Percentiles rank a stretch among this genome's conserved stretches.
Conservation (phyloP, 2,329 filamentous ascomycete genomes). For the Fusarium illudens region DNA sequence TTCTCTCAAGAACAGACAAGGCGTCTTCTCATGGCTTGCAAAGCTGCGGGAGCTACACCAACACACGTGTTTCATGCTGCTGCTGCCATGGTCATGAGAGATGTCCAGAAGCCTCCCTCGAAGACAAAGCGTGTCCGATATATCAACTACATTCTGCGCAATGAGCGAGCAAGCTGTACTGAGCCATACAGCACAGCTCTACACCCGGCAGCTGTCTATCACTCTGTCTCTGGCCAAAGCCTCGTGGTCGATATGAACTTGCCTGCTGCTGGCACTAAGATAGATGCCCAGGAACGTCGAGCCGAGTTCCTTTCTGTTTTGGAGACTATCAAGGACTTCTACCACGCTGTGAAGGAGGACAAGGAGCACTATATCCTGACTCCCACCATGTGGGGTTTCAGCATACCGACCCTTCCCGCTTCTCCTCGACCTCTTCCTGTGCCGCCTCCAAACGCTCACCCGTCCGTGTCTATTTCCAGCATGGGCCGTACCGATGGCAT, state of each 20-base stretch:
- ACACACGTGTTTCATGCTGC: slow-evolving; percentile 48
- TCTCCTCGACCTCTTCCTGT: slow-evolving; percentile 27
- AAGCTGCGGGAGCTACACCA: slow-evolving; percentile 33
- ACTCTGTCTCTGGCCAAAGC: slow-evolving; percentile 43
- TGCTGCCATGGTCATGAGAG: slow-evolving; percentile 42
- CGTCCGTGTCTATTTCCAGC: slow-evolving; percentile 47
- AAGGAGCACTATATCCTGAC: slow-evolving; percentile 42
- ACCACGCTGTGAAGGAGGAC: slow-evolving; percentile 43
- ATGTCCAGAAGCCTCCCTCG: slow-evolving; percentile 24
- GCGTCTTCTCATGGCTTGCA: slow-evolving; percentile 30
- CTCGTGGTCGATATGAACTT: slow-evolving; percentile 41
- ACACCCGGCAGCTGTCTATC: slow-evolving; percentile 44
- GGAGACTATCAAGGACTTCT: slow-evolving; percentile 40
- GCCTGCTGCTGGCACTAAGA: rapidly evolving
- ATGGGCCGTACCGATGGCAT: slow-evolving; percentile 49
- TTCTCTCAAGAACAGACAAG: slow-evolving; percentile 28
- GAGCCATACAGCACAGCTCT: slow-evolving; percentile 34
- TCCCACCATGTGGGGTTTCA: slow-evolving; percentile 32
- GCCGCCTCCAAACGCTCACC: slow-evolving; percentile 37
- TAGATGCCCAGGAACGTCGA: background rate
- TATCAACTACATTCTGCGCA: slow-evolving; percentile 46
- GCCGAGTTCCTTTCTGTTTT: slow-evolving; percentile 40
- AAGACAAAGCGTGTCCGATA: slow-evolving; percentile 34
- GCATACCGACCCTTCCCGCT: slow-evolving; percentile 19
- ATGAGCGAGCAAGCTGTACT: slow-evolving; percentile 41